Base-by-base conservation (phyloP, 1,284 basidiomycete species). In the Ceratobasidium sp. region DNA sequence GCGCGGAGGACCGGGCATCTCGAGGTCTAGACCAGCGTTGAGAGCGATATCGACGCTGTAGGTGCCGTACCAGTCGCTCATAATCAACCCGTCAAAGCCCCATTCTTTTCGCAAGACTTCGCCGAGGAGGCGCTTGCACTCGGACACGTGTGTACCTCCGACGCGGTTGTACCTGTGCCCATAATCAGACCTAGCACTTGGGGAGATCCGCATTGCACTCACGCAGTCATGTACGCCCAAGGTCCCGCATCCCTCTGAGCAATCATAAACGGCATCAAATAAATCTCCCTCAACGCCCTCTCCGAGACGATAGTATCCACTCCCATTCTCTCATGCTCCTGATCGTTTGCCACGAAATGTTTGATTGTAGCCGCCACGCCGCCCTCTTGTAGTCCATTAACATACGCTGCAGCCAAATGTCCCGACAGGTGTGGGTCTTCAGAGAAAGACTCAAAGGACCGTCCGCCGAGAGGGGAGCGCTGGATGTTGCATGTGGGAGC, bases 231-330 rank as follows among this genome's bases (percentile, higher is more conserved):
- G 78, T 86, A 87, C 4, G 88, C 84, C 89, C 89, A 91, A 18
- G 91, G 91, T 73, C 88, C 78, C 0, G 89, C 87, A 66, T 88
- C 83, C 78, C 90, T 89, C 80, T 92, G 87, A 0, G 92, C 90
- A 52, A 95, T 85, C 88, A 94, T 91, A 83, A 95, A 95, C 0
- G 91, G 90, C 84, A 90, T 87, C 47, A 94, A 84, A 80, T 95
- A 95, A 59, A 95, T 86, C 80, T 95, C 93, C 32, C 92, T 86
- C 52, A 95, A 83, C 0, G 93, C 90, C 35, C 93, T 87, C 73
- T 80, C 79, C 62, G 79, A 78, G 26, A 83, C 76, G 16, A 73
- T 59, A 11, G 74, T 66, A 63, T 71, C 69, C n/a, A 69, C 76
- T 5, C 73, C 74, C 43, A 71, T 76, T 4, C 74, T 69, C 55